These are phyloP conservation scores for Vigna angularis DNA, from an alignment of 306 rosid genomes.

Conservation along the genomic window DNA sequence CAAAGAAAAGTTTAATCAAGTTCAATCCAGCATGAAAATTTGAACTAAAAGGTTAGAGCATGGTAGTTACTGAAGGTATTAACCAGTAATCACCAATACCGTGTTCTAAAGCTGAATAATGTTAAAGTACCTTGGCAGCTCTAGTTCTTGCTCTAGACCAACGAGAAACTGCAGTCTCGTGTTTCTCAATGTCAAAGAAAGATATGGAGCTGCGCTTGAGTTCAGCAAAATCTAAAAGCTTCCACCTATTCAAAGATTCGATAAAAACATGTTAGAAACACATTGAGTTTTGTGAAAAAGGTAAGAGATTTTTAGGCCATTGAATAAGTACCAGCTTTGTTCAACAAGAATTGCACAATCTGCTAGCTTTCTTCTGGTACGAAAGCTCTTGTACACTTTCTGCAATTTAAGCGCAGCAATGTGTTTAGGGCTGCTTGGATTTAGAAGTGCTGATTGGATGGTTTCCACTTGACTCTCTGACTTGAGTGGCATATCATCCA, in stretches of 20 bases:
- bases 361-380: conserved; percentile 94
- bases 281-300: not conserved
- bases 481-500: conserved; percentile 47
- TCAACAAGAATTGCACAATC: conserved; percentile 99
- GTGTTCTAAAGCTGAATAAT: not conserved
- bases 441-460: conserved; percentile 55
- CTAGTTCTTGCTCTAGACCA: conserved; percentile 99
- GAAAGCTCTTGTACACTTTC: conserved; percentile 98
- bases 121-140: conserved; percentile 86
- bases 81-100: not conserved
- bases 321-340: conserved; percentile 84
- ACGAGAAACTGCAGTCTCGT: conserved; percentile 93
- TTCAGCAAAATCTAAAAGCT: conserved; percentile 95
- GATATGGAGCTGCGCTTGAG: conserved; percentile 94
- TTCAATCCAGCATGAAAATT: not conserved
- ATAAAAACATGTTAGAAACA: conserved; percentile 43
- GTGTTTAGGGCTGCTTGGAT: conserved; percentile 77
- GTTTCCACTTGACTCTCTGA: conserved; percentile 51
- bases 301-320: conserved; percentile 13
- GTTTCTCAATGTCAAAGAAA: conserved; percentile 93
- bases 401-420: conserved; percentile 92
- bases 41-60: not conserved
- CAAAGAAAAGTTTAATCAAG: conserved; percentile 33
- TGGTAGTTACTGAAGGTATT: conserved; percentile 6
- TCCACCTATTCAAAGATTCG: conserved; percentile 73